Percentiles rank a stretch among this genome's conserved stretches.
phyloP scores from a whole-genome alignment of 495 filamentous ascomycete species.

The Cudoniella acicularis region DNA sequence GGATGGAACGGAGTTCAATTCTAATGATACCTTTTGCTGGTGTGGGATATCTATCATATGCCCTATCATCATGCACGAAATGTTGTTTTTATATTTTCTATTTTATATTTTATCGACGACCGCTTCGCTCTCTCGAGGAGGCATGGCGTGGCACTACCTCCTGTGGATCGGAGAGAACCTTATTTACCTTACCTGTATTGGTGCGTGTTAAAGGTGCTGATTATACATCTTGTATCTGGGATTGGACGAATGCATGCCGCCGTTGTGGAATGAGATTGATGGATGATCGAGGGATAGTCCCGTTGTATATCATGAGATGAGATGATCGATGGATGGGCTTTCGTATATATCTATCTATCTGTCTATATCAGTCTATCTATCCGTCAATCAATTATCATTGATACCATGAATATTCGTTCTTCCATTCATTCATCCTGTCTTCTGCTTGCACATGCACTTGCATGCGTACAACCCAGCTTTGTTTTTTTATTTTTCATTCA shows the following conservation, averaged over 20 bases:
- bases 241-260: not conserved
- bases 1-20: not conserved
- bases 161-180: too few species aligned
- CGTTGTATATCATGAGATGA: not conserved
- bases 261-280: not conserved
- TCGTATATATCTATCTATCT: not conserved
- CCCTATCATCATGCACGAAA: not conserved
- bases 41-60: not conserved
- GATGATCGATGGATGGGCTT: not conserved
- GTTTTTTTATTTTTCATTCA: too few species aligned
- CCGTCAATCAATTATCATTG: too few species aligned
- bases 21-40: not conserved
- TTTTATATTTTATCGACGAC: not conserved
- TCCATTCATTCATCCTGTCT: too few species aligned
- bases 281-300: not conserved
- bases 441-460: too few species aligned
- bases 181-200: not conserved
- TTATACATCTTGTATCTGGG: not conserved
- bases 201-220: too few species aligned
- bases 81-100: not conserved
- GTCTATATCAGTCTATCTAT: too few species aligned
- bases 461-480: too few species aligned
- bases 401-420: too few species aligned
- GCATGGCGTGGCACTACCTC: not conserved
- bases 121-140: not conserved